A percentile compares a stretch with the other conserved stretches of the same genome.
Evolutionary conservation across 129 eudicot species (phyloP).

Genomic region (Saposhnikovia divaricata): DNA sequence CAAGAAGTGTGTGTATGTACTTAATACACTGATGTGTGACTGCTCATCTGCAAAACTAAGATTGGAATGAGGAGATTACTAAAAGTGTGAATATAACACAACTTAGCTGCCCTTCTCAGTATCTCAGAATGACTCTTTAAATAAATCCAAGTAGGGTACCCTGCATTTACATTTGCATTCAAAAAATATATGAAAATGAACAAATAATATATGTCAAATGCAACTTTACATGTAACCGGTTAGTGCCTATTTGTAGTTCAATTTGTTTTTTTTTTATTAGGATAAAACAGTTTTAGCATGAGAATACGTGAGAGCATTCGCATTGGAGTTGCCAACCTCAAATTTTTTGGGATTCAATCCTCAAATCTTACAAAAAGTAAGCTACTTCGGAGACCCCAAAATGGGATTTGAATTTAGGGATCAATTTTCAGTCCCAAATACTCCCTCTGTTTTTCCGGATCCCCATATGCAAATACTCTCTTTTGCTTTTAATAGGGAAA

Average conservation of each 20-base stretch:
- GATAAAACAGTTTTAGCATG: not conserved
- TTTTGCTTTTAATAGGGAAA: no score
- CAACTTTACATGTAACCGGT: slow-evolving; percentile 21
- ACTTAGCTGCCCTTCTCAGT: slow-evolving; percentile 34
- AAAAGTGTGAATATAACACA: slow-evolving; percentile 20
- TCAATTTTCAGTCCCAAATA: no score
- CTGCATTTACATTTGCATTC: not conserved
- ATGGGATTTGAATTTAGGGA: no score
- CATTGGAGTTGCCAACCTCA: no score
- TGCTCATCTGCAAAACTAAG: not conserved
- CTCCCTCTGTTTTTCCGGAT: no score
- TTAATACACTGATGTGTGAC: slow-evolving; percentile 14
- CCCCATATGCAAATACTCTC: no score
- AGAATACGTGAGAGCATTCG: not conserved
- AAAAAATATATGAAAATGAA: slow-evolving; percentile 40
- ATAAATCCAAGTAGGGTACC: slow-evolving; percentile 42
- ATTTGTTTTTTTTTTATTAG: no score
- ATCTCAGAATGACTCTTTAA: slow-evolving; percentile 31
- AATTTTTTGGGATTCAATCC: no score
- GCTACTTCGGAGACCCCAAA: no score
- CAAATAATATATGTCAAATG: slow-evolving; percentile 27
- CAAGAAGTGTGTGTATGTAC: not conserved
- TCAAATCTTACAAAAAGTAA: no score
- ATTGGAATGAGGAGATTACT: not conserved
- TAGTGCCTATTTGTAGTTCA: slow-evolving; percentile 15